These are phyloP conservation scores for Ustilago nuda DNA, from an alignment of 1,284 basidiomycete species.

Conservation along the genomic window DNA sequence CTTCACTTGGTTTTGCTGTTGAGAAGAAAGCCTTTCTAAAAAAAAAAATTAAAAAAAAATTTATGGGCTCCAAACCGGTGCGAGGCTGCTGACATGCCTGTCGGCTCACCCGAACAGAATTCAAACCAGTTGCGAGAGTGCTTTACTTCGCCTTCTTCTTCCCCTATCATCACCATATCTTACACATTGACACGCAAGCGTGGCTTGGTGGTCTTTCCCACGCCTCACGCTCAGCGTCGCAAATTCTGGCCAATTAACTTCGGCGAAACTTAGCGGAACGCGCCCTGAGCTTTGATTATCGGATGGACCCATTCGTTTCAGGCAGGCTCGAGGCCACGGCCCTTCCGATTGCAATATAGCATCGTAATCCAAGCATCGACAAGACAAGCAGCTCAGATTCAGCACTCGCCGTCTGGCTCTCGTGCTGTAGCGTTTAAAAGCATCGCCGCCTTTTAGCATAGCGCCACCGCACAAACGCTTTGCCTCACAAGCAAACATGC, in stretches of 20 bases:
- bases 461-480: too few relatives aligned
- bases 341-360: neutral
- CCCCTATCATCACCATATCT: neutral
- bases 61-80: conserved; percentile 3
- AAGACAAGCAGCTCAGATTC: too few relatives aligned
- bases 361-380: too few relatives aligned
- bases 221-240: neutral
- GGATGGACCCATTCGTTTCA: neutral
- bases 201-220: neutral
- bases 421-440: too few relatives aligned
- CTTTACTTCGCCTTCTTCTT: neutral
- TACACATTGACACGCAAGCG: neutral
- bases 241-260: neutral
- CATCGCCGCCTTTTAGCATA: neutral
- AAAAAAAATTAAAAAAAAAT: neutral
- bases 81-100: neutral
- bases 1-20: conserved; percentile 1
- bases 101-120: conserved; percentile 7
- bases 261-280: neutral
- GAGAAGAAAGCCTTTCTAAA: conserved; percentile 3
- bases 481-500: conserved; percentile 14
- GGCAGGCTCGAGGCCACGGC: neutral
- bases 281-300: neutral
- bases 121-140: neutral
- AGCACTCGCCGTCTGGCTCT: neutral